Evolutionary conservation across 1,284 basidiomycete genomes (phyloP).

Genomic region (Trichosporon sp.): DNA sequence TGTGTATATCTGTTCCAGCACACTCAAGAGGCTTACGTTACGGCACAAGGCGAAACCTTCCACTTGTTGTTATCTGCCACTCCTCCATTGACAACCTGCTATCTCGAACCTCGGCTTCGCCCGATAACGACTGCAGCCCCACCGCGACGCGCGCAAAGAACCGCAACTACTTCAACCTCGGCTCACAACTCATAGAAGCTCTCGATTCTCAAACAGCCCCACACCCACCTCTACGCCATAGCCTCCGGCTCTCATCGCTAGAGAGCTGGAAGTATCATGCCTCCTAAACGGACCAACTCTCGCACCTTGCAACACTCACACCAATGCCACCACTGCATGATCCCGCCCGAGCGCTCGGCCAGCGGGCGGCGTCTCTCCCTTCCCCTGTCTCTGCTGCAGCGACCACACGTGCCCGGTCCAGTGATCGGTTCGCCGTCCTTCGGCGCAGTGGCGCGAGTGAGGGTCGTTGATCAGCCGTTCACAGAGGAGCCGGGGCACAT

Average conservation of each 20-base stretch:
- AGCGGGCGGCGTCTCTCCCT: not conserved
- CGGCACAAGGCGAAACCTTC: too few relatives aligned
- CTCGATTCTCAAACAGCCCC: too few relatives aligned
- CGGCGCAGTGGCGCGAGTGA: not conserved
- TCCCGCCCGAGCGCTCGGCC: not conserved
- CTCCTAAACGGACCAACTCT: not conserved
- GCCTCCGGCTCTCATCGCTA: not conserved
- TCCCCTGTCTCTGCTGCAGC: not conserved
- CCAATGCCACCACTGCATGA: not conserved
- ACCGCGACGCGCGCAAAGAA: too few relatives aligned
- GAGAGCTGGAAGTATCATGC: not conserved
- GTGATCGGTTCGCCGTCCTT: not conserved
- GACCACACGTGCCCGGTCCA: not conserved
- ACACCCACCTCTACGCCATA: not conserved
- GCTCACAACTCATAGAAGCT: too few relatives aligned
- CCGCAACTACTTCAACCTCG: too few relatives aligned
- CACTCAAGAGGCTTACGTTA: too few relatives aligned
- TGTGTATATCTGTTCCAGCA: too few relatives aligned
- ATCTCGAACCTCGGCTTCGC: too few relatives aligned
- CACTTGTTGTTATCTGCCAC: too few relatives aligned
- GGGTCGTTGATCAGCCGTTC: not conserved
- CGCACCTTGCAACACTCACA: not conserved
- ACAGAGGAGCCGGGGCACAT: not conserved
- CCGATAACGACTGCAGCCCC: too few relatives aligned
- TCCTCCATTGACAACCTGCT: too few relatives aligned